Conservation (phyloP, 208 protist species). For the Leishmania tropica region DNA sequence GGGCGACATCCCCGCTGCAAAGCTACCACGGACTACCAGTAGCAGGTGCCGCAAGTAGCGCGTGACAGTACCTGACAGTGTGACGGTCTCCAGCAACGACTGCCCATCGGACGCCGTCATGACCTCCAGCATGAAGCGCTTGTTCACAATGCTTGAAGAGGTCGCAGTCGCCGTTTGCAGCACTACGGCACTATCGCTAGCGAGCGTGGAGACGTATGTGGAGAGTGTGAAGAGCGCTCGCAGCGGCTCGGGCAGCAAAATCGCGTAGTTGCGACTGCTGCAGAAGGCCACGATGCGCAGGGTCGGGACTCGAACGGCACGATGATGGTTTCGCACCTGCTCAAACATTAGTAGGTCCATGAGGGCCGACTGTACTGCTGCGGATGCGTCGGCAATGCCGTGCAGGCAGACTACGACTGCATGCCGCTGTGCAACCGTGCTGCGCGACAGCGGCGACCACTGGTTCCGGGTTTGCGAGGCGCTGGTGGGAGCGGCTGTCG, state of each 20-base stretch:
- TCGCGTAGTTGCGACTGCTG: slow-evolving; percentile 46
- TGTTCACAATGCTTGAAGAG: slow-evolving; percentile 80
- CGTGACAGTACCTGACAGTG: slow-evolving; percentile 48
- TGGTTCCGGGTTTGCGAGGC: not conserved
- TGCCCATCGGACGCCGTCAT: slow-evolving; percentile 51
- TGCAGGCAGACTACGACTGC: slow-evolving; percentile 82
- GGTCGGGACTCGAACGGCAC: slow-evolving; percentile 33
- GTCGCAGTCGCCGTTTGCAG: slow-evolving; percentile 61
- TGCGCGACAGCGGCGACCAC: slow-evolving; percentile 11
- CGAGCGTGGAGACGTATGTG: slow-evolving; percentile 71
- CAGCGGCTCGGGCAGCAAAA: slow-evolving; percentile 64
- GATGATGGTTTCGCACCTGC: slow-evolving; percentile 32
- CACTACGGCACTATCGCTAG: slow-evolving; percentile 84
- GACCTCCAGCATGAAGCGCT: slow-evolving; percentile 74
- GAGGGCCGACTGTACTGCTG: slow-evolving; percentile 63
- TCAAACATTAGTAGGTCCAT: slow-evolving; percentile 79
- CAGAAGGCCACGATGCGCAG: slow-evolving; percentile 87
- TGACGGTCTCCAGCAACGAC: slow-evolving; percentile 67
- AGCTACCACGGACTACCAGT: slow-evolving; percentile 67
- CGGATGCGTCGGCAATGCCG: slow-evolving; percentile 56
- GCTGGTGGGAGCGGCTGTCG: not conserved
- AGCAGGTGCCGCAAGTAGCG: slow-evolving; percentile 85
- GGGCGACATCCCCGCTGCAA: slow-evolving; percentile 25
- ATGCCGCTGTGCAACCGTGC: slow-evolving; percentile 27
- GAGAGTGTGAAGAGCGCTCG: slow-evolving; percentile 82